Conservation (phyloP, 2,329 filamentous ascomycete genomes). For the Exophiala bonariae region DNA sequence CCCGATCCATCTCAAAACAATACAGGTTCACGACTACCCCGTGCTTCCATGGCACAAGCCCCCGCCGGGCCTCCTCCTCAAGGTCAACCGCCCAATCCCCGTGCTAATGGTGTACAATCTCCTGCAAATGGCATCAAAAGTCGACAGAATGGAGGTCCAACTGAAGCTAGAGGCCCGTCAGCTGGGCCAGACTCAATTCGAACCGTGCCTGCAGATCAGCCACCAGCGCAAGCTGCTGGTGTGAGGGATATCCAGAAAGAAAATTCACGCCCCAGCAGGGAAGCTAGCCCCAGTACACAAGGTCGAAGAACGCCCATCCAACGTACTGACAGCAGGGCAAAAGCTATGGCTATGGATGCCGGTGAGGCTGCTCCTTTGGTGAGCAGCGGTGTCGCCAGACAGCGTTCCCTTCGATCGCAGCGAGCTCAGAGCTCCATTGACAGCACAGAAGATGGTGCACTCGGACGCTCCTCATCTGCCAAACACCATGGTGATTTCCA, state of each 20-base stretch:
- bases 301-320: conserved; percentile 67
- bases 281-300: conserved; percentile 53
- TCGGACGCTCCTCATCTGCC: conserved; percentile 37
- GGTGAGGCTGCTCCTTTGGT: conserved; percentile 47
- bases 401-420: conserved; percentile 57
- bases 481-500: conserved; percentile 35
- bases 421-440: conserved; percentile 68
- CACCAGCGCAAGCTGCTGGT: conserved; percentile 19
- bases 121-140: conserved; percentile 17
- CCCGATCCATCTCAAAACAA: conserved; percentile 32
- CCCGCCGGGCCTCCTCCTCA: conserved; percentile 65
- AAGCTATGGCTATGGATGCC: conserved; percentile 49
- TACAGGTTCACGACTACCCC: conserved; percentile 59
- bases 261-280: conserved; percentile 36
- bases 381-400: conserved; percentile 39
- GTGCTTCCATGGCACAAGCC: conserved; percentile 59
- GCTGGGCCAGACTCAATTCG: conserved; percentile 20
- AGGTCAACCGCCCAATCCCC: conserved; percentile 61
- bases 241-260: conserved; percentile 25
- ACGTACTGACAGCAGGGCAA: conserved; percentile 41
- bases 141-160: conserved; percentile 44
- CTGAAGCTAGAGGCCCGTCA: conserved; percentile 34
- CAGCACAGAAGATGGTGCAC: conserved; percentile 60
- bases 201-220: conserved; percentile 12
- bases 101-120: conserved; percentile 41